These are phyloP conservation scores for Rhizophlyctis rosea DNA, from an alignment of 192 early-diverging fungal genomes.

Conservation along the genomic window DNA sequence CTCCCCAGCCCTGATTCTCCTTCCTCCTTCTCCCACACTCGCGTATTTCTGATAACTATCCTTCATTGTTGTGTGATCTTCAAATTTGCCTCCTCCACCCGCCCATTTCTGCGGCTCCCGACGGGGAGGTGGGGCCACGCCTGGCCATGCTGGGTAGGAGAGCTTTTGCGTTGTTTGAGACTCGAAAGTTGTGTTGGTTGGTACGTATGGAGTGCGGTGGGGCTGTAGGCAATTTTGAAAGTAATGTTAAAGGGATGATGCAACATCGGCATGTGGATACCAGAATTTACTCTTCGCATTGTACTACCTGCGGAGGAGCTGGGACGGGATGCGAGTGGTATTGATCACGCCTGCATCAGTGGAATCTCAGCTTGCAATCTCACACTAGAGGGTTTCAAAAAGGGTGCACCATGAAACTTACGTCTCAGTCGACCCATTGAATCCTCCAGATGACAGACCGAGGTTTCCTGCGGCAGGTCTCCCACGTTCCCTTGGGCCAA, in stretches of 20 bases:
- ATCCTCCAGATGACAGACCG: constrained; percentile 40
- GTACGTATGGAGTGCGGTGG: constrained; percentile 27
- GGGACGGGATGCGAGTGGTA: no score
- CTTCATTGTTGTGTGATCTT: constrained; percentile 40
- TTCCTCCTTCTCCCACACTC: constrained; percentile 25
- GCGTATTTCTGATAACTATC: constrained; percentile 29
- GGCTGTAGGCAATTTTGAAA: no score
- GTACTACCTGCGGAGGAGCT: no score
- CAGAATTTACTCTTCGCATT: no score
- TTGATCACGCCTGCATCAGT: no score
- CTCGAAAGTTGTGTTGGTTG: constrained; percentile 33
- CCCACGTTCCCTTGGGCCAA: constrained; percentile 26
- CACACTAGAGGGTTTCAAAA: no score
- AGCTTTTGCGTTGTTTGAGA: constrained; percentile 36
- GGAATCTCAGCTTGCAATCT: no score
- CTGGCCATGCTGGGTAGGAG: constrained; percentile 39
- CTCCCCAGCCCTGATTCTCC: constrained; percentile 24
- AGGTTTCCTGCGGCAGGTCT: constrained; percentile 41
- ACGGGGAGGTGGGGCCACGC: constrained; percentile 9
- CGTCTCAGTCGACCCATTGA: constrained; percentile 43
- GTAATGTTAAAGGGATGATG: no score
- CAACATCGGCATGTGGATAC: no score
- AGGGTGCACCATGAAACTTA: constrained; percentile 17
- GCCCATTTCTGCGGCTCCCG: not conserved
- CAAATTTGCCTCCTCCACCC: constrained; percentile 34